Conservation (phyloP, 2,329 filamentous ascomycete genomes). For the Daldinia sp. region DNA sequence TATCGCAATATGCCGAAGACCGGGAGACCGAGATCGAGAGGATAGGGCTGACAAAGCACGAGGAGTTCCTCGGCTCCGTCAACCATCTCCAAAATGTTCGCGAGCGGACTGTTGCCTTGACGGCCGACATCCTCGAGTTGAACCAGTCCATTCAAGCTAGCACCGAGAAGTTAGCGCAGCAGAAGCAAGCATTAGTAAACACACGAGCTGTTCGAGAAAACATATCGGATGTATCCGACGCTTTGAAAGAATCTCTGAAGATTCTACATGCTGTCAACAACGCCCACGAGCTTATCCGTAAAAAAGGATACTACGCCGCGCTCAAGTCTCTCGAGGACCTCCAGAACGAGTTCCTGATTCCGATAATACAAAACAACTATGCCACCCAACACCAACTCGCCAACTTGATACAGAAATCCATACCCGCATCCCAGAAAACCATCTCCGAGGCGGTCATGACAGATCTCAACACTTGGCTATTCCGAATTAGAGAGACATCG, state of each 20-base stretch:
- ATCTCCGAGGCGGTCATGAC: constrained; percentile 98
- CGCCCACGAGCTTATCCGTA: constrained; percentile 88
- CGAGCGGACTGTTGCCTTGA: constrained; percentile 89
- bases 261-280: constrained; percentile 94
- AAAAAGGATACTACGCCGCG: constrained; percentile 96
- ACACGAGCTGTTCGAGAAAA: constrained; percentile 93
- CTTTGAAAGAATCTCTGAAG: constrained; percentile 89
- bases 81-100: constrained; percentile 93
- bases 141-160: constrained; percentile 96
- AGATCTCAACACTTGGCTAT: constrained; percentile 97
- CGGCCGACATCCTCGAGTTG: constrained; percentile 88
- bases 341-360: constrained; percentile 90
- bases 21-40: constrained; percentile 92
- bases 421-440: constrained; percentile 89
- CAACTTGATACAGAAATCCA: constrained; percentile 94
- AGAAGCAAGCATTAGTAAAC: constrained; percentile 94
- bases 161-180: constrained; percentile 91
- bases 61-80: constrained; percentile 94
- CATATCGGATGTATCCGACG: constrained; percentile 90
- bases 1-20: constrained; percentile 85
- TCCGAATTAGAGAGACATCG: constrained; percentile 92
- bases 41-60: constrained; percentile 95
- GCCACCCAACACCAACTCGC: constrained; percentile 95
- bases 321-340: constrained; percentile 94
- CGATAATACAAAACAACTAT: constrained; percentile 80